Base-by-base conservation (phyloP, 2,329 filamentous ascomycete species). In the Macroventuria anomochaeta region DNA sequence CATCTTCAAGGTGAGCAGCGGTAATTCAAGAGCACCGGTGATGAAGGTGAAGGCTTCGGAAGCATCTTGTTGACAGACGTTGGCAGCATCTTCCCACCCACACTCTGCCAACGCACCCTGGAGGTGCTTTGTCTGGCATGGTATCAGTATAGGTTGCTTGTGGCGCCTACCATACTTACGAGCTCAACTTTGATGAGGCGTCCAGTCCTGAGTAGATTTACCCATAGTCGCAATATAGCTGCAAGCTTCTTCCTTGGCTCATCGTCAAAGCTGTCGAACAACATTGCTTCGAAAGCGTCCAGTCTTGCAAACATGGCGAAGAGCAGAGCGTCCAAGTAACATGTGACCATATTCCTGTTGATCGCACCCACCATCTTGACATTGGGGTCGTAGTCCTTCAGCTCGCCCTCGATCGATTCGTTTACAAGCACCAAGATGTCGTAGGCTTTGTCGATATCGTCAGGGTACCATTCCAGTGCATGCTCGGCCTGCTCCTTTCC, bases 21-120 rank as follows among this genome's bases (percentile, higher is more conserved):
- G 95, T 13, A 97, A 76, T 64, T 96, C 88, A 17, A 99, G 82
- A 18, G 88, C 91, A 62, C 92, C 93, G 0, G 93, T 96, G 59
- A 99, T 92, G 72, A 97, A 97, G 0, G 88, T 90, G 71, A 97
- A 97, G 1, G 93, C 93, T 75, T 99, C 95, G 0, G 95, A 97
- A 0, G 91, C 91, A 74, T 99, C 95, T 75, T 99, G 95, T 70
- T 97, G 95, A 63, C 87, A 84, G n/a, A 90, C 71, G 52, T 84
- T 76, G 18, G 84, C 83, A 39, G 93, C 93, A 53, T 96, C 92
- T 62, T 83, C 78, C 95, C 95, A 97, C 3, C 93, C 95, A 71
- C 93, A 97, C 46, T 88, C 88, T 15, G 88, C 88, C 32, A 97
- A 76, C 8, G 91, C 82, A 33, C 93, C 85, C 75, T 97, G 93